A percentile compares a stretch with the other conserved stretches of the same genome.
Conservation (phyloP, 345 rosid species). For the Brassica nigra region DNA sequence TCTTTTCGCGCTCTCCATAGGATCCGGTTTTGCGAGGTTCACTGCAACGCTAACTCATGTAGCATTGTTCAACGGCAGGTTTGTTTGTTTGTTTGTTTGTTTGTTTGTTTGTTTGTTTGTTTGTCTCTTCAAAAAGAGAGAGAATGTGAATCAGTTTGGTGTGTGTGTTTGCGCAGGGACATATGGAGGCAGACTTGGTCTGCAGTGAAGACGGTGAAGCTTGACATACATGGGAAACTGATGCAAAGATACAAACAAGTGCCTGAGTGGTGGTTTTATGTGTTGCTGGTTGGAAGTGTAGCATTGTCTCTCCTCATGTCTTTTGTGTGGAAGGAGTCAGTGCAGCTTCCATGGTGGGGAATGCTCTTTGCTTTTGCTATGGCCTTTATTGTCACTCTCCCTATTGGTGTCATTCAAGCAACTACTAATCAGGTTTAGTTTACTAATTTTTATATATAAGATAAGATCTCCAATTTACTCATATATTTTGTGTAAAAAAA, state of each 20-base stretch:
- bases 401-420: conserved; percentile 98
- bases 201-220: conserved; percentile 70
- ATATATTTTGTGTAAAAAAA: no score
- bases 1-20: conserved; percentile 92
- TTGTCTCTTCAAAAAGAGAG: not conserved
- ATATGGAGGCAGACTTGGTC: conserved; percentile 78
- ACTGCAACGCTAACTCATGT: conserved; percentile 95
- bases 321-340: conserved; percentile 72
- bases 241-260: conserved; percentile 88
- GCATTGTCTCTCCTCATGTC: conserved; percentile 69
- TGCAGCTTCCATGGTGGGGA: conserved; percentile 96
- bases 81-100: conserved; percentile 6
- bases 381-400: conserved; percentile 94
- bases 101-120: conserved; percentile 41
- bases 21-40: conserved; percentile 96
- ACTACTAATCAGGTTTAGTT: conserved; percentile 88
- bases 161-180: conserved; percentile 57
- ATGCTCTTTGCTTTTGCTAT: conserved; percentile 86
- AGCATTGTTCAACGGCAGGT: conserved; percentile 97
- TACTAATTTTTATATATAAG: not conserved
- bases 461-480: not conserved
- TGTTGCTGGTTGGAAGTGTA: conserved; percentile 61
- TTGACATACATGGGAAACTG: conserved; percentile 76
- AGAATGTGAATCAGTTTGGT: conserved; percentile 16
- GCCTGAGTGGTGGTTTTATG: conserved; percentile 91